Base-by-base conservation (phyloP, 306 rosid genomes). In the Medicago arabica region DNA sequence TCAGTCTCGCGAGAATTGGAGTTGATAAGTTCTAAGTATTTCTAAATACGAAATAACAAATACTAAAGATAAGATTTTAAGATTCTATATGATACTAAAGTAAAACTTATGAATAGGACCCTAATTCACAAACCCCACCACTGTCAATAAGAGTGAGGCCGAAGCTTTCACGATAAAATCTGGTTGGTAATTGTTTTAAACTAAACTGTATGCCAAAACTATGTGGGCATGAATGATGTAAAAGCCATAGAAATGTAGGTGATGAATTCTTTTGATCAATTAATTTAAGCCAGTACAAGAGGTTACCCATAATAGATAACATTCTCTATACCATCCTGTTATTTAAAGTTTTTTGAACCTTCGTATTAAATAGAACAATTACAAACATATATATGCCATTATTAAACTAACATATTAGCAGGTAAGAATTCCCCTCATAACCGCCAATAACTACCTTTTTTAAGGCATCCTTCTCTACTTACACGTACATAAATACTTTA, bases 261-360 rank as follows among this genome's bases (percentile, higher is more conserved):
- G 61, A n/a, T 36, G 65, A 64, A 66, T 81, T 23, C 54, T 65
- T 76, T 76, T 31, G 57, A 59, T n/a, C 40, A 63, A 53, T 76
- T 63, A 64, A 76, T 75, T 75, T 31, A 63, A 70, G 54, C 15
- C 23, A 31, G 57, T 53, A 31, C 25, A 75, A 39, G 44, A 53
- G 40, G 61, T 51, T 28, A 34, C 54, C 31, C 31, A 54, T 39
- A 36, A 75, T 75, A 69, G 28, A 75, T 69, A 17, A 61, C 66
- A 50, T 25, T 69, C 71, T 3, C 81, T 69, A 60, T 3, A 75
- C 57, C 70, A 67, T 57, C 2, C n/a, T 9, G 17, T 15, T 39
- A 7, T 25, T 53, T 49, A 50, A 16, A 55, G 41, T 9, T 38
- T 49, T 49, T n/a, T 18, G 31, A 59, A 58, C 14, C n/a, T 12